These are phyloP conservation scores for Erythrophleum ivorense DNA, from an alignment of 331 rosid species.

Conservation along the genomic window DNA sequence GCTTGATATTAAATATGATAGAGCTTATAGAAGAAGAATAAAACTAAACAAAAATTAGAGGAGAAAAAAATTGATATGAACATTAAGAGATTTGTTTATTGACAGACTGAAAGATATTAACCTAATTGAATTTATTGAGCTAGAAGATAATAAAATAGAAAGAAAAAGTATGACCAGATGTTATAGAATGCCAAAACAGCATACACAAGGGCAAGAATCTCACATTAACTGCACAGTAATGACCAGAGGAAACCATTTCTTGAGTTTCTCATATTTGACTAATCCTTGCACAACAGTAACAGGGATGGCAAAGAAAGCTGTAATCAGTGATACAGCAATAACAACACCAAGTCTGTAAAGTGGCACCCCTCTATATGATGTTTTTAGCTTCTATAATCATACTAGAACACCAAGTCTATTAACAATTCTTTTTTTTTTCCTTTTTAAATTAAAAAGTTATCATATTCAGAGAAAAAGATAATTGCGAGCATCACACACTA, in stretches of 20 bases:
- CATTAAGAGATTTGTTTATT: neutral
- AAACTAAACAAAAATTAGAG: neutral
- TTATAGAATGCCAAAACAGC: conserved; percentile 24
- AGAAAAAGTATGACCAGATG: conserved; percentile 13
- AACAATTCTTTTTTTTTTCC: neutral
- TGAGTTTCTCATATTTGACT: conserved; percentile 84
- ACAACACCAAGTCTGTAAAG: conserved; percentile 67
- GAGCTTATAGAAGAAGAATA: neutral
- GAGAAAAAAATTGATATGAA: neutral
- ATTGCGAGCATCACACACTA: neutral
- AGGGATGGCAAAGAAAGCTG: conserved; percentile 84
- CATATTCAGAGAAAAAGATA: neutral
- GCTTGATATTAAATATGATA: neutral
- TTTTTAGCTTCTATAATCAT: conserved; percentile 42
- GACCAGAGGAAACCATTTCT: conserved; percentile 95
- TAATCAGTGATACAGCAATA: conserved; percentile 74
- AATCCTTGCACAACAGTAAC: conserved; percentile 97
- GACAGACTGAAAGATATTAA: conserved; percentile 1
- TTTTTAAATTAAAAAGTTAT: neutral
- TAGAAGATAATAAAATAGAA: conserved; percentile 20
- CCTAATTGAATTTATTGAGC: neutral
- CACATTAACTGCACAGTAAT: conserved; percentile 83
- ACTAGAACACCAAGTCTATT: neutral
- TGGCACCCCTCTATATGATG: conserved; percentile 63
- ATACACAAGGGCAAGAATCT: conserved; percentile 35